Conservation (phyloP, 768 basidiomycete genomes). For the Termitomyces sp. region DNA sequence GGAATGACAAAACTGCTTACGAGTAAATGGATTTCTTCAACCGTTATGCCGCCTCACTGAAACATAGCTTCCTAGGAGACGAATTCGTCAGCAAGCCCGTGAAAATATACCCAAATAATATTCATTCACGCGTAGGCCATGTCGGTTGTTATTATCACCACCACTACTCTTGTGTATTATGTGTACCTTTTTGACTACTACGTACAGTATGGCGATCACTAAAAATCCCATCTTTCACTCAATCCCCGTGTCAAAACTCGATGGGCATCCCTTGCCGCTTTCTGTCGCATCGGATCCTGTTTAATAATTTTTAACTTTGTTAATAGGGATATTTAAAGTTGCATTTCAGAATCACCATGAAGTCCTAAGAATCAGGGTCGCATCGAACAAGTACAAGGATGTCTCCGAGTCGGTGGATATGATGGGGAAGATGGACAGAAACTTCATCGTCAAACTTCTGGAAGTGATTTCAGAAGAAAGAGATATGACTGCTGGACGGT, state of each 20-base stretch:
- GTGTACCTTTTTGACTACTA: constrained; percentile 1
- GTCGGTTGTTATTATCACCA: too few relatives aligned
- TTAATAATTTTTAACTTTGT: not conserved
- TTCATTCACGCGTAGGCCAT: too few relatives aligned
- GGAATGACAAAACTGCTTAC: constrained; percentile 92
- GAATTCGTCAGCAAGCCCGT: constrained; percentile 79
- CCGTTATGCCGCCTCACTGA: not conserved
- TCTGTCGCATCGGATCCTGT: not conserved
- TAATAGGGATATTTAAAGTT: not conserved
- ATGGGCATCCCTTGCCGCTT: not conserved
- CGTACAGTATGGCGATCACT: constrained; percentile 2
- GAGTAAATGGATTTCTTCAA: constrained; percentile 47
- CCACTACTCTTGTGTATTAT: not conserved
- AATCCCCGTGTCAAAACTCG: not conserved
- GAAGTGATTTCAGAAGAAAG: too few relatives aligned
- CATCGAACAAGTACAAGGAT: too few relatives aligned
- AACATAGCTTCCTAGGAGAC: constrained; percentile 43
- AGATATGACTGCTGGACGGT: too few relatives aligned
- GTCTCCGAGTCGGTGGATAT: too few relatives aligned
- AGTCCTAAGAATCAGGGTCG: too few relatives aligned
- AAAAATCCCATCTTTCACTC: not conserved
- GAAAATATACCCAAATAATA: constrained; percentile 86
- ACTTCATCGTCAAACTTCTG: too few relatives aligned
- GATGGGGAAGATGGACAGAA: too few relatives aligned
- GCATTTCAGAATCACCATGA: too few relatives aligned